Conservation (phyloP, 1,284 basidiomycete genomes). For the Testicularia cyperi region DNA sequence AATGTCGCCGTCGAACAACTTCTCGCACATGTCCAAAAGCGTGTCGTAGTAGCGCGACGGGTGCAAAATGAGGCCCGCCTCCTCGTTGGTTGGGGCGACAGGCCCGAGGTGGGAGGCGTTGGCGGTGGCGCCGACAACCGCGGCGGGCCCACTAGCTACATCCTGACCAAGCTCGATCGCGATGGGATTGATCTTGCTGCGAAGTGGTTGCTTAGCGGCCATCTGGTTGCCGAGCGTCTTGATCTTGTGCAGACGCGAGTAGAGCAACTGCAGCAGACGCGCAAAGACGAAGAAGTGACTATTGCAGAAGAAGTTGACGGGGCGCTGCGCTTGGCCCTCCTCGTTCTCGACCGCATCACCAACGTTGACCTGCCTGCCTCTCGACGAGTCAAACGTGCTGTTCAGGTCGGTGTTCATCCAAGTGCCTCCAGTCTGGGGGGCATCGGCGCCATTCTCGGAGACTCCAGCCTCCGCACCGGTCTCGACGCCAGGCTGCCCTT, state of each 20-base stretch:
- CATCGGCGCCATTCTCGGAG: slow-evolving; percentile 2
- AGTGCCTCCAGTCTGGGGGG: slow-evolving; percentile 58
- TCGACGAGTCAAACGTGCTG: slow-evolving; percentile 43
- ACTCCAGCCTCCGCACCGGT: too few relatives aligned
- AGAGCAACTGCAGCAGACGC: slow-evolving; percentile 77
- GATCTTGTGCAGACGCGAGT: slow-evolving; percentile 78
- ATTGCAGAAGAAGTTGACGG: slow-evolving; percentile 79
- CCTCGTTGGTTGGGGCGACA: slow-evolving; percentile 44
- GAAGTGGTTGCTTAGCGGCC: slow-evolving; percentile 39
- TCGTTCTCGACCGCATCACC: slow-evolving; percentile 25
- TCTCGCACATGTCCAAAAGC: slow-evolving; percentile 86
- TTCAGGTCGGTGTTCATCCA: slow-evolving; percentile 63
- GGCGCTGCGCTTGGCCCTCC: slow-evolving; percentile 35
- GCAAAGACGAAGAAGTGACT: slow-evolving; percentile 88
- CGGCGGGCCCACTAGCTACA: slow-evolving; percentile 61
- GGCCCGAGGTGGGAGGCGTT: slow-evolving; percentile 27
- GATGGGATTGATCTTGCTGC: slow-evolving; percentile 65
- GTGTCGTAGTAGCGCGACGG: slow-evolving; percentile 76
- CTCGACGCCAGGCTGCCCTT: too few relatives aligned
- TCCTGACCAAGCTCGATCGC: slow-evolving; percentile 69
- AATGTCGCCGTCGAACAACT: slow-evolving; percentile 87
- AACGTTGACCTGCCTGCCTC: slow-evolving; percentile 28
- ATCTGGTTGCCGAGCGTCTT: slow-evolving; percentile 68
- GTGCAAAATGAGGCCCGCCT: slow-evolving; percentile 47
- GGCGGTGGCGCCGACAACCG: slow-evolving; percentile 42